Percentiles rank a stretch among this genome's conserved stretches.
Evolutionary conservation across 78 protist genomes (phyloP).

Genomic region (Cavenderia fasciculata): DNA sequence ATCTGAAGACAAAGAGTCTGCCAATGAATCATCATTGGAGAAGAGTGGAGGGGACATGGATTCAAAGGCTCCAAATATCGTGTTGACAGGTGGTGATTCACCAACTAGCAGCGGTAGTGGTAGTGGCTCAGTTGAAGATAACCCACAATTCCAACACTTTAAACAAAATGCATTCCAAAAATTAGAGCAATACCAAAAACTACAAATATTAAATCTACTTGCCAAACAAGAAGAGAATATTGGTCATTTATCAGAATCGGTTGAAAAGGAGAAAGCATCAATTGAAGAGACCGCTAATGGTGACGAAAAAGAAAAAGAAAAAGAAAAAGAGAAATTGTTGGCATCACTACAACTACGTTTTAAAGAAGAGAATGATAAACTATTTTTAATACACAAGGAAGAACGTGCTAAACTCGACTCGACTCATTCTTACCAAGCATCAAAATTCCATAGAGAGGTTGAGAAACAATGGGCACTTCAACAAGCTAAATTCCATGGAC

Average conservation of each 20-base stretch:
- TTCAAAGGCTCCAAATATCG: neutral
- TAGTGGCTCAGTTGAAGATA: neutral
- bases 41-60: neutral
- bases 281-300: neutral
- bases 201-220: slow-evolving; percentile 23
- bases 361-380: slow-evolving; percentile 41
- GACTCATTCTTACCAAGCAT: slow-evolving; percentile 42
- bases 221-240: slow-evolving; percentile 52
- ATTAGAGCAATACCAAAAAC: slow-evolving; percentile 49
- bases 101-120: neutral
- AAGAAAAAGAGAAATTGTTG: neutral
- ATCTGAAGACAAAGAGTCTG: neutral
- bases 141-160: slow-evolving; percentile 19
- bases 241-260: neutral
- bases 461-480: slow-evolving; percentile 56
- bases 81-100: neutral
- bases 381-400: slow-evolving; percentile 43
- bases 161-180: slow-evolving; percentile 72
- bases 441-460: slow-evolving; percentile 35
- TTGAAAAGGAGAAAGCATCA: slow-evolving; percentile 16
- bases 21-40: neutral
- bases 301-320: too few species aligned
- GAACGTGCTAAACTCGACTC: slow-evolving; percentile 21
- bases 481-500: neutral
- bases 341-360: slow-evolving; percentile 1